phyloP scores from a whole-genome alignment of 73 alveolate genomes.

The Paramecium caudatum region DNA sequence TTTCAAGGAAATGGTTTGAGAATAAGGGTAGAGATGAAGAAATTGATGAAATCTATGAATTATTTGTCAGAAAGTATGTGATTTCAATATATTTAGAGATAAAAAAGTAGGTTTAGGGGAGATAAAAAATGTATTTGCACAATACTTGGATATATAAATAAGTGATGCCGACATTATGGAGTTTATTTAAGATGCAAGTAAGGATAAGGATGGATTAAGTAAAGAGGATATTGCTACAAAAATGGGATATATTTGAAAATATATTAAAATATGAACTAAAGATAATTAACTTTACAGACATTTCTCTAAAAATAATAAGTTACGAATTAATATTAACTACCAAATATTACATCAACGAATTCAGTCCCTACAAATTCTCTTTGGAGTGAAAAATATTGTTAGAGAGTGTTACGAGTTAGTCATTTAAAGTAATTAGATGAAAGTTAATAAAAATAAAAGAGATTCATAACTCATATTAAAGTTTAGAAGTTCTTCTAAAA shows the following conservation, averaged over 20 bases:
- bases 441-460: background rate
- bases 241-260: conserved; percentile 46
- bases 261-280: conserved; percentile 4
- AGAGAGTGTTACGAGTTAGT: conserved; percentile 8
- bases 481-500: conserved; percentile 27
- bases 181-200: conserved; percentile 73
- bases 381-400: conserved; percentile 51
- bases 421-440: background rate
- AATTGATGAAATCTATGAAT: conserved; percentile 74
- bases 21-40: conserved; percentile 77
- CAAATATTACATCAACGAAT: conserved; percentile 1
- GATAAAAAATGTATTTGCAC: conserved; percentile 66
- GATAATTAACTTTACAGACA: conserved; percentile 17
- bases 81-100: conserved; percentile 34
- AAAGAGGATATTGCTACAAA: conserved; percentile 70
- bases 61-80: conserved; percentile 72
- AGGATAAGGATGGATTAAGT: conserved; percentile 70
- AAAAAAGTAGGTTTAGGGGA: conserved; percentile 68
- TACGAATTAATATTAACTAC: background rate
- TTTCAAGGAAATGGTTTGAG: conserved; percentile 71
- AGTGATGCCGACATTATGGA: conserved; percentile 77
- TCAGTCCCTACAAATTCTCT: background rate
- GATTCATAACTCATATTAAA: conserved; percentile 20
- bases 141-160: conserved; percentile 71
- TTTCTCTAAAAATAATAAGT: background rate